A percentile compares a stretch with the other conserved stretches of the same genome.
These are phyloP conservation scores for Lentinula aciculospora DNA, from an alignment of 768 basidiomycete genomes.

Conservation along the genomic window DNA sequence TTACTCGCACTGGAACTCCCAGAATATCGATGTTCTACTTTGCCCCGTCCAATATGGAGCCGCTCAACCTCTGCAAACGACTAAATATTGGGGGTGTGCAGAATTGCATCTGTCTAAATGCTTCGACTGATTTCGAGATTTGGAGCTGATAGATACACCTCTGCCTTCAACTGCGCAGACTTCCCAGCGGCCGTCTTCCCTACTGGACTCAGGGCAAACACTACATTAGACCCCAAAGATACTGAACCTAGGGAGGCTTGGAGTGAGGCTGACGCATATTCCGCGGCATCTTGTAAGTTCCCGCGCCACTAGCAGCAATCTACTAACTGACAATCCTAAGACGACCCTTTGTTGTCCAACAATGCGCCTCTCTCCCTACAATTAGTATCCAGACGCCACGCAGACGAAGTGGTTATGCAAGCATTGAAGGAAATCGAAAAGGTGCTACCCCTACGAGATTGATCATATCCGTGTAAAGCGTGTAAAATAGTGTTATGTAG, in stretches of 20 bases:
- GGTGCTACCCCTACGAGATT: constrained; percentile 5
- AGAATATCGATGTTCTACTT: constrained; percentile 34
- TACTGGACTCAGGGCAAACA: constrained; percentile 26
- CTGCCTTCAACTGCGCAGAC: constrained; percentile 38
- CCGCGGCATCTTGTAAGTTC: constrained; percentile 10
- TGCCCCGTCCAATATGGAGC: constrained; percentile 28
- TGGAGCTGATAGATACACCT: constrained; percentile 26
- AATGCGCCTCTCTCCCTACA: constrained; percentile 11
- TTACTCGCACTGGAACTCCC: constrained; percentile 30
- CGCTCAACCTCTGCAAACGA: constrained; percentile 31
- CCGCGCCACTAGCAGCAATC: neutral
- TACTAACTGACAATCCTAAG: neutral
- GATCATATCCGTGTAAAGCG: neutral
- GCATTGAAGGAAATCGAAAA: constrained; percentile 11
- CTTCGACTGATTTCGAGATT: constrained; percentile 4
- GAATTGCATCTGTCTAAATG: too few relatives aligned
- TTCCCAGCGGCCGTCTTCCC: constrained; percentile 40
- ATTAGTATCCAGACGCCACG: constrained; percentile 15
- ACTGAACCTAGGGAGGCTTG: constrained; percentile 5
- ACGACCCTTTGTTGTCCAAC: constrained; percentile 8
- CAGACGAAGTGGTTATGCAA: constrained; percentile 11
- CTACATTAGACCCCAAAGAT: constrained; percentile 17
- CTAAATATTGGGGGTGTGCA: constrained; percentile 29
- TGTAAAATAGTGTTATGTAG: too few relatives aligned
- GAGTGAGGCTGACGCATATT: constrained; percentile 13